Evolutionary conservation across 1,284 basidiomycete species (phyloP).

Genomic region (Trichosporon inkin): DNA sequence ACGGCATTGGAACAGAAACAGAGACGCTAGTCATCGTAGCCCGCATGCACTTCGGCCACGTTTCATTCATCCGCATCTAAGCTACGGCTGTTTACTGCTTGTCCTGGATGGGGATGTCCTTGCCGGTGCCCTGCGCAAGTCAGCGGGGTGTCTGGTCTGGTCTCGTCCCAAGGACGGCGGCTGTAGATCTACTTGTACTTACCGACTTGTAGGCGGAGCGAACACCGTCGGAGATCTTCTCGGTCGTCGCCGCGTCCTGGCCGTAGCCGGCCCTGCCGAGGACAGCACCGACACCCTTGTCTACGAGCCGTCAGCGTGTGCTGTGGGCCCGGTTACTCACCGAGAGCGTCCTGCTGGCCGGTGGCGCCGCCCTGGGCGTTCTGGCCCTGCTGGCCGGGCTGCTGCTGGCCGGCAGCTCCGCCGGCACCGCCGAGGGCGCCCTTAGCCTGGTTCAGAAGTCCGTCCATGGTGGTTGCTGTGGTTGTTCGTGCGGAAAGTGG

Average conservation of each 20-base stretch:
- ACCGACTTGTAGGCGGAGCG: constrained; percentile 48
- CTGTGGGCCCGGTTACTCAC: constrained; percentile 21
- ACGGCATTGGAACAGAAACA: too few relatives aligned
- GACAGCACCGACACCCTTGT: constrained; percentile 44
- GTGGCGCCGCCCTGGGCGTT: constrained; percentile 10
- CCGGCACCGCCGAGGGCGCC: constrained; percentile 14
- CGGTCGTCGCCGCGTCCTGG: constrained; percentile 43
- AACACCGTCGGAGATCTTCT: constrained; percentile 52
- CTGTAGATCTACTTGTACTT: not conserved
- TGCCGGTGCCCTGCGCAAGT: constrained; percentile 36
- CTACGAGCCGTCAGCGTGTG: constrained; percentile 19
- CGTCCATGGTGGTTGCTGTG: constrained; percentile 11
- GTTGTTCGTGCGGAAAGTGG: not conserved
- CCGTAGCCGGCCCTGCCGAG: constrained; percentile 42
- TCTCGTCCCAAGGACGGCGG: too few relatives aligned
- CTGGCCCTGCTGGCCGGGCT: not conserved
- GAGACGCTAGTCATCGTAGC: too few relatives aligned
- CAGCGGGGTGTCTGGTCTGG: not conserved
- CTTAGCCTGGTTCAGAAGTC: constrained; percentile 22
- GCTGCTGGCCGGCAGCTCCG: not conserved
- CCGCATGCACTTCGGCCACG: too few relatives aligned
- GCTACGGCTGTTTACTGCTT: constrained; percentile 14
- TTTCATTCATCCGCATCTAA: too few relatives aligned
- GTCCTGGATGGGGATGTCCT: constrained; percentile 44
- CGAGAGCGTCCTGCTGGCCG: constrained; percentile 47